Base-by-base conservation (phyloP, 371 early-diverging fungal species). In the Syncephalis fuscata region DNA sequence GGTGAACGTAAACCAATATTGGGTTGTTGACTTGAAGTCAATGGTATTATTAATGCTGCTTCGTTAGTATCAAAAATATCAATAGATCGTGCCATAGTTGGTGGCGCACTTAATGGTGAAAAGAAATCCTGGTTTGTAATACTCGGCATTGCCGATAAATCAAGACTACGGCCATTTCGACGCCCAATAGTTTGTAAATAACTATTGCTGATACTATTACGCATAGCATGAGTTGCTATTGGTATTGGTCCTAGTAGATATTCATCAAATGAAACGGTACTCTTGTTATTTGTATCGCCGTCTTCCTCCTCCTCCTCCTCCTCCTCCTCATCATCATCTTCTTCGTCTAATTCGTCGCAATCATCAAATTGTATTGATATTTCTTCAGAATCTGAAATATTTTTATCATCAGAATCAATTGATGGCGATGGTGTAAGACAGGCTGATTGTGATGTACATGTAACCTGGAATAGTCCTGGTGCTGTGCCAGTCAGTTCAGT, bases 271-370 rank as follows among this genome's bases (percentile, higher is more conserved):
- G 39, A 20, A n/a, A 27, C 32, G 8, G 19, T 36, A 47, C 46
- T 23, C 17, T 50, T 39, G 21, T 46, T 46, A 1, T 22, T 46
- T 37, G 55, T 61, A 10, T 63, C 64, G 2, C 51, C 55, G 10
- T 46, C 51, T 4, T 52, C 56, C 36, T 45, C 55, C 0, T 53
- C 61, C 16, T 45, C 54, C 0, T 64, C 54, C 17, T 61, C 61
- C 1, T 50, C 57, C 11, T 61, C 59, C 1, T 51, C 50, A n/a
- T 58, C 61, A n/a, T 51, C 44, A 7, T 48, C 61, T 0, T 55
- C 58, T 5, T 15, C 22, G 14, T 21, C 47, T 15, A 32, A 14
- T 8, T 50, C 45, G 1, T 43, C 52, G 36, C 42, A 21, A 39
- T 45, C 11, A 36, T 52, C 52, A n/a, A 27, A 40, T 21, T 14